Evolutionary conservation across 805 yeast genomes (phyloP).

Genomic region (Wickerhamomyces ciferrii): DNA sequence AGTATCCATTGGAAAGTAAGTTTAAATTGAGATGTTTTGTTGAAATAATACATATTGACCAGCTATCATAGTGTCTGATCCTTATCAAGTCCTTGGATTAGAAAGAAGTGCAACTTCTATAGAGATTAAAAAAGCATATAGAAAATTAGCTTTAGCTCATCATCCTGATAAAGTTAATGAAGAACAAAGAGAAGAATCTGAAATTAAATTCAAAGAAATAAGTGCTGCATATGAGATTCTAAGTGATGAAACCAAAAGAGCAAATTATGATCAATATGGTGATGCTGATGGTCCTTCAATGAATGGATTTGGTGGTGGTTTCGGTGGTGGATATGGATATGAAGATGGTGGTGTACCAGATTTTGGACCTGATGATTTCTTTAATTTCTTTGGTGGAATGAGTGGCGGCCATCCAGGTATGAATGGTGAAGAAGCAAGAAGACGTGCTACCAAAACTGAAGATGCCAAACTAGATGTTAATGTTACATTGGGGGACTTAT

Average conservation of each 20-base stretch:
- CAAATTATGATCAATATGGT: slow-evolving; percentile 56
- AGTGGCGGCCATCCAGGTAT: not conserved
- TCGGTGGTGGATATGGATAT: slow-evolving; percentile 31
- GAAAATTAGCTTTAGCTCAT: slow-evolving; percentile 72
- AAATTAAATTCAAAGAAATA: slow-evolving; percentile 75
- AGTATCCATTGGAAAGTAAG: not conserved
- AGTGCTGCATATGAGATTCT: slow-evolving; percentile 82
- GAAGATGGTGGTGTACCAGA: slow-evolving; percentile 34
- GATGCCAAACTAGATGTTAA: slow-evolving; percentile 66
- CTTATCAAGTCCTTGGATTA: slow-evolving; percentile 69
- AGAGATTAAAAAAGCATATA: slow-evolving; percentile 82
- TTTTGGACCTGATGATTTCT: slow-evolving; percentile 71
- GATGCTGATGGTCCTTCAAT: slow-evolving; percentile 28
- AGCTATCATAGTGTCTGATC: slow-evolving; percentile 14
- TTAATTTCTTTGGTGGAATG: slow-evolving; percentile 53
- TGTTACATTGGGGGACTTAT: slow-evolving; percentile 68
- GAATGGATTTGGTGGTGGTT: slow-evolving; percentile 25
- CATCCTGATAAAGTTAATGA: slow-evolving; percentile 89
- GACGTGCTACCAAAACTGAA: slow-evolving; percentile 39
- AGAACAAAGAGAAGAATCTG: slow-evolving; percentile 64
- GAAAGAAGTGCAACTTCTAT: slow-evolving; percentile 54
- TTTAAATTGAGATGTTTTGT: no score
- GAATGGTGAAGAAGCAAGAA: slow-evolving; percentile 12
- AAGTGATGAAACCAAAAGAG: slow-evolving; percentile 60
- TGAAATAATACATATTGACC: no score